Conservation (phyloP, 2,329 filamentous ascomycete species). For the Colletotrichum spinosum region DNA sequence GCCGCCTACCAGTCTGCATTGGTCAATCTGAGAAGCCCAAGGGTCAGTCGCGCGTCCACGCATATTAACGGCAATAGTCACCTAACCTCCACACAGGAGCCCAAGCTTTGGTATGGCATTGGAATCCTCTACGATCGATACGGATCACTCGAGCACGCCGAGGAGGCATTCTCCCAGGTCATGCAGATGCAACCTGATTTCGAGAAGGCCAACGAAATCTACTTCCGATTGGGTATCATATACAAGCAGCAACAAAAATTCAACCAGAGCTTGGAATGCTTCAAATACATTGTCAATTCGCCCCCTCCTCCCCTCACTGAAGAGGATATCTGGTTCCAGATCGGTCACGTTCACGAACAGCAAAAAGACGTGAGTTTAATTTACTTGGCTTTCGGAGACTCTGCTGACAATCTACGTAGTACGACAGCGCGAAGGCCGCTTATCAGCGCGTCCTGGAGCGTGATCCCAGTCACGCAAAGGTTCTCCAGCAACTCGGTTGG, state of each 20-base stretch:
- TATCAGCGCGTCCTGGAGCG: constrained; percentile 94
- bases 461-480: constrained; percentile 96
- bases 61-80: constrained; percentile 30
- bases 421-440: constrained; percentile 90
- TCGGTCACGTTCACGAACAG: constrained; percentile 98
- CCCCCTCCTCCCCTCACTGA: constrained; percentile 93
- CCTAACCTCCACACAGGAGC: constrained; percentile 70
- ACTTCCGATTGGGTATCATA: constrained; percentile 98
- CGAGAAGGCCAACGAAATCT: constrained; percentile 99
- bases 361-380: constrained; percentile 90
- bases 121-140: constrained; percentile 98
- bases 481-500: constrained; percentile 97
- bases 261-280: constrained; percentile 93
- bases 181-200: constrained; percentile 99
- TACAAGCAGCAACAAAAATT: constrained; percentile 99
- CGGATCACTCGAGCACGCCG: constrained; percentile 94
- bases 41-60: constrained; percentile 65
- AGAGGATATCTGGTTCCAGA: constrained; percentile 99
- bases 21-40: constrained; percentile 92
- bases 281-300: constrained; percentile 96
- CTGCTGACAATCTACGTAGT: constrained; percentile 66
- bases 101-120: constrained; percentile 98
- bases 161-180: constrained; percentile 97
- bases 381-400: background rate
- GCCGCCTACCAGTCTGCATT: constrained; percentile 95